Evolutionary conservation across 768 basidiomycete genomes (phyloP).

Genomic region (Leccinum uliginosum): DNA sequence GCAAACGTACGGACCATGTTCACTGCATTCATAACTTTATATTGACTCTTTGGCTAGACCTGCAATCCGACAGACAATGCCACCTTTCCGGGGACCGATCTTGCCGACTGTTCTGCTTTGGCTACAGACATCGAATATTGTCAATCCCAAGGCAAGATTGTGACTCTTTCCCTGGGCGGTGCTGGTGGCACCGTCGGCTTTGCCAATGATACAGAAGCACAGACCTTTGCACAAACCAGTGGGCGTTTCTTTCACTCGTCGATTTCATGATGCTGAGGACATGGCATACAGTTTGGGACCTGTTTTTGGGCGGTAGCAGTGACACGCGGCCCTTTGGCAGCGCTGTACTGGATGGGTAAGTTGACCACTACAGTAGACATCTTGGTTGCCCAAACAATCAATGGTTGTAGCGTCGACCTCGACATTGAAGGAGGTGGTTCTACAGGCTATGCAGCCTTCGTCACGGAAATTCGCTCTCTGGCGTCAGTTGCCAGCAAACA

Average conservation of each 20-base stretch:
- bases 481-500: constrained; percentile 21
- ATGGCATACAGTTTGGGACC: constrained; percentile 34
- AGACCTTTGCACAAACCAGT: constrained; percentile 29
- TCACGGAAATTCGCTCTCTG: constrained; percentile 25
- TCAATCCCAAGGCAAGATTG: constrained; percentile 42
- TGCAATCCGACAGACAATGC: constrained; percentile 38
- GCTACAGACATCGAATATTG: constrained; percentile 42
- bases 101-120: constrained; percentile 36
- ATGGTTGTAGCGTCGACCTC: constrained; percentile 51
- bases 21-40: background rate
- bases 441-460: constrained; percentile 46
- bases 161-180: constrained; percentile 45
- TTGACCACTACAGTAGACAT: background rate
- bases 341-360: constrained; percentile 45
- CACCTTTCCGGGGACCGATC: constrained; percentile 39
- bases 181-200: constrained; percentile 40
- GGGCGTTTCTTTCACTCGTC: constrained; percentile 8
- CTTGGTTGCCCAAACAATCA: background rate
- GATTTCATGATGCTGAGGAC: background rate
- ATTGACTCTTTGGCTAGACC: constrained; percentile 26
- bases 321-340: constrained; percentile 41
- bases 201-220: constrained; percentile 33
- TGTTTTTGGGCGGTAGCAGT: constrained; percentile 45
- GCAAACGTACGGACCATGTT: constrained; percentile 47
- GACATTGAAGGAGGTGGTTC: constrained; percentile 70